Base-by-base conservation (phyloP, 306 rosid species). In the Senna siamea region DNA sequence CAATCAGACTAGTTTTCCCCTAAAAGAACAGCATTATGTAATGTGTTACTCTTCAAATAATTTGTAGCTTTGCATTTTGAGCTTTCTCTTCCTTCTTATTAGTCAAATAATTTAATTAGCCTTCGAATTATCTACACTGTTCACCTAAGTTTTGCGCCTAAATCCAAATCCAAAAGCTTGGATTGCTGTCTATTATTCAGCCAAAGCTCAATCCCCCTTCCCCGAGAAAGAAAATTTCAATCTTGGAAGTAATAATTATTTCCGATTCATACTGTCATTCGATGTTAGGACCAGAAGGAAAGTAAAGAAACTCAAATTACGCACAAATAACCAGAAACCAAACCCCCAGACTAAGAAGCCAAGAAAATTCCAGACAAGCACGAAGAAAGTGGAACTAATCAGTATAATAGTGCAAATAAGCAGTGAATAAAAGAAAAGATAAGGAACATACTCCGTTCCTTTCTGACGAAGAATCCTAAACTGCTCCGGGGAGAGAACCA, bases 391-490 rank as follows among this genome's bases (percentile, higher is more conserved):
- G 38, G 38, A 52, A 18, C 10, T 6, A 20, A 56, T 32, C 5
- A 70, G 22, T 18, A 41, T 19, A 12, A n/a, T 14, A 2, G 3
- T 40, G 6, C 35, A 18, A 18, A 30, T 2, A 46, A 35, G 11
- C 15, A 35, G 18, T 34, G 34, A 17, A 28, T n/a, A 34, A 5
- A 53, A 17, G 12, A 23, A 54, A 51, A 70, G 54, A 13, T 13
- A 11, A 57, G 67, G 41, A 70, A 76, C 20, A 75, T 82, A 84
- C 95, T 93, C 97, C 0, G 98, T 93, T 72, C 85, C 93, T 70
- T 93, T 90, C 81, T 85, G 73, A 23, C 97, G 96, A 46, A 93
- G 87, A 80, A 93, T 93, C 73, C 86, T 73, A 78, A 93, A 93
- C 85, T 93, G 97, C 20, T 89, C 92, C 0, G 96, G 93, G 14